These are phyloP conservation scores for Guillardia theta DNA, from an alignment of 78 protist genomes.

Conservation along the genomic window DNA sequence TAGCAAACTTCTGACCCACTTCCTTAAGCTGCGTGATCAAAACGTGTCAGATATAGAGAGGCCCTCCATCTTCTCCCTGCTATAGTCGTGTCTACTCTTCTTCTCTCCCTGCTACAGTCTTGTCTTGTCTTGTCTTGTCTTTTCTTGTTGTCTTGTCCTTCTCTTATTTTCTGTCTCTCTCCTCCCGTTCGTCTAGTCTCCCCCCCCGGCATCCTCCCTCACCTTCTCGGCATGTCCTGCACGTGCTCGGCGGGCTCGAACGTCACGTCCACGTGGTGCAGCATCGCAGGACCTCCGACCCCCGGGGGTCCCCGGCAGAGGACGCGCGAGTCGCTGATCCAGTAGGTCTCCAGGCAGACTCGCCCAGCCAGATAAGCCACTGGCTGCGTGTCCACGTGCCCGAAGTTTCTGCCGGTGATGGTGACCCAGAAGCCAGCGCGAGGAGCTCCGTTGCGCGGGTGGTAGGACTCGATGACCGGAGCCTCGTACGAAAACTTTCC, in stretches of 20 bases:
- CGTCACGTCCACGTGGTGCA: conserved; percentile 19
- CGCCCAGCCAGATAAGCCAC: background rate
- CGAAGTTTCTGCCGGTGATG: background rate
- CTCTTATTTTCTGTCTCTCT: too few relatives aligned
- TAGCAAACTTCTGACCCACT: background rate
- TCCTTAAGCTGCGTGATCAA: background rate
- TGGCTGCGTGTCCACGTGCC: conserved; percentile 14
- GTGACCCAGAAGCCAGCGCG: conserved; percentile 32
- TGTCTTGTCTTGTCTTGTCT: too few relatives aligned
- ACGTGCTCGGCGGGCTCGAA: conserved; percentile 31
- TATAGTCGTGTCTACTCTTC: too few relatives aligned
- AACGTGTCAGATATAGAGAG: too few relatives aligned
- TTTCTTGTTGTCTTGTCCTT: too few relatives aligned
- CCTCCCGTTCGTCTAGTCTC: too few relatives aligned
- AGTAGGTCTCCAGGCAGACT: conserved; percentile 21
- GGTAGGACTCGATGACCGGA: background rate
- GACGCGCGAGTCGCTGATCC: background rate
- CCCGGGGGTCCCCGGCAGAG: conserved; percentile 31
- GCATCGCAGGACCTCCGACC: conserved; percentile 5
- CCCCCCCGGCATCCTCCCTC: too few relatives aligned
- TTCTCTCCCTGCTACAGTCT: too few relatives aligned
- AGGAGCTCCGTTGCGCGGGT: conserved; percentile 34
- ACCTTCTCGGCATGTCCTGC: conserved; percentile 40
- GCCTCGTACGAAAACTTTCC: conserved; percentile 20
- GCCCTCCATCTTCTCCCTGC: too few relatives aligned